A percentile compares a stretch with the other conserved stretches of the same genome.
Conservation (phyloP, 257 asterid species). For the Solanum stenotomum region DNA sequence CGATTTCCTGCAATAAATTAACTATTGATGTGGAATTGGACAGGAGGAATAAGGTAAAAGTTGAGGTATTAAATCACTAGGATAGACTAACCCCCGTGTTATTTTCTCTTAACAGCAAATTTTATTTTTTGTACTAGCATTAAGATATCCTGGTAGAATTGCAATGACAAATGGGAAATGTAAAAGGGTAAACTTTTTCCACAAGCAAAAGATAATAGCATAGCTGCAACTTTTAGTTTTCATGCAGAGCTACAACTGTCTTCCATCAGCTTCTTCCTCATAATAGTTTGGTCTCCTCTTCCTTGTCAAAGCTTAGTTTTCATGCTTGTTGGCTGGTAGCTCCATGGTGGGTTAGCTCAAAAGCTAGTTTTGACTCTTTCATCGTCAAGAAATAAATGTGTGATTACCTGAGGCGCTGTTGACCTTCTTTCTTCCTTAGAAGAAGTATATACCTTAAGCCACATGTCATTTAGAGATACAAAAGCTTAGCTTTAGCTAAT, state of each 20-base stretch:
- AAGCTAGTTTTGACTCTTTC: neutral
- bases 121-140: neutral
- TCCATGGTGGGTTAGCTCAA: neutral
- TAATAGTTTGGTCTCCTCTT: neutral
- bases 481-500: neutral
- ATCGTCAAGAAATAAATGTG: neutral
- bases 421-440: neutral
- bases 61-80: neutral
- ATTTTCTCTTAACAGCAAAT: neutral
- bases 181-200: neutral
- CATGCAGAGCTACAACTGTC: neutral
- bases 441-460: neutral
- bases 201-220: neutral
- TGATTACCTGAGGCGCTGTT: neutral
- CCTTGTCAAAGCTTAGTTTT: neutral
- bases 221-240: neutral
- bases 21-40: conserved; percentile 24
- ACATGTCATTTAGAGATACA: neutral
- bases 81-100: neutral
- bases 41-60: neutral
- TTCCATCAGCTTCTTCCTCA: neutral
- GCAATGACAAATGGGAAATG: neutral
- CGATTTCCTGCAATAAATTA: conserved; percentile 80
- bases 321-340: neutral
- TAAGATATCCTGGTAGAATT: neutral